Base-by-base conservation (phyloP, 2,329 filamentous ascomycete species). In the Trichoderma arundinaceum region DNA sequence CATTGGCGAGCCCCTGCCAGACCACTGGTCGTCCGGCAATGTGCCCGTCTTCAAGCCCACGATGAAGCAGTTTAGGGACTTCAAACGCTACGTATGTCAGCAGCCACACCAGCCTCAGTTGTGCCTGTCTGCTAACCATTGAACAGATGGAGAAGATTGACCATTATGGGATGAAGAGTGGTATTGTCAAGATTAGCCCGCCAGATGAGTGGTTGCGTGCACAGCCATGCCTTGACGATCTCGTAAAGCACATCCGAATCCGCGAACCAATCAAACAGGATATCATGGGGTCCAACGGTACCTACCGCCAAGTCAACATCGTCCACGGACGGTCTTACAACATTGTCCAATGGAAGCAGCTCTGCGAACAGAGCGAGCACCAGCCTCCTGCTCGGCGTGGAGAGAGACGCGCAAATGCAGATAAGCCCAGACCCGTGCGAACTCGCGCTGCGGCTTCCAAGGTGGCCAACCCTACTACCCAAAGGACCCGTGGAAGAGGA, bases 181-280 rank as follows among this genome's bases (percentile, higher is more conserved):
- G 95, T 41, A 97, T 99, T 72, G 88, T 98, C 75, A 98, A 99
- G 80, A 90, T 99, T 66, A 90, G 98, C 61, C 94, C 95, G 33
- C 95, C 95, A 0, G 81, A 90, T 73, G 94, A 98, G 86, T 99
- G 95, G 95, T 95, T 87, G 78, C 87, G 94, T 69, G 84, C 88
- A 32, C 88, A 95, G 43, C 91, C 92, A 15, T 82, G 86, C 43
- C 86, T 97, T 68, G 89, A 95, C 74, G 91, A 97, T 72, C 85
- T 92, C 58, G 86, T 99, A 69, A 98, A 97, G 79, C 89, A 90
- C 68, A 92, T 99, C 77, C 90, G 89, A 74, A 94, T 99, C 74
- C 94, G 94, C 78, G 96, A 99, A 70, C 95, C 95, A 3, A 98
- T 99, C 76, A 97, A 93, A 75, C 95, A 99, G 78, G 95, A 99